Evolutionary conservation across 2,329 filamentous ascomycete species (phyloP).

Genomic region (Xylaria sp.): DNA sequence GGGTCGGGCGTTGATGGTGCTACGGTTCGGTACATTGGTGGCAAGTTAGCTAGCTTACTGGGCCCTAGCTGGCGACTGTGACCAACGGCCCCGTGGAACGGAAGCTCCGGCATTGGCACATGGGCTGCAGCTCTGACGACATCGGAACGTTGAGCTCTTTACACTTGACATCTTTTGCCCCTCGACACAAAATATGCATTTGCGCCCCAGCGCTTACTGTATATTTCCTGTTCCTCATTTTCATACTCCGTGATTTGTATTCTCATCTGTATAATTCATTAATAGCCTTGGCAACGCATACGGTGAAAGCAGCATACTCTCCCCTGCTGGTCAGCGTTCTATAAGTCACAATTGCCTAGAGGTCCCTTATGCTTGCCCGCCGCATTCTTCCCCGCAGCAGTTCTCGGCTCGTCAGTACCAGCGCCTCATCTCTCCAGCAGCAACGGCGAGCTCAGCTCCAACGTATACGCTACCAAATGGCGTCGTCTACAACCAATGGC

Average conservation of each 20-base stretch:
- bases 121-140: conserved; percentile 31
- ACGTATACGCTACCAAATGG: conserved; percentile 44
- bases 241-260: neutral
- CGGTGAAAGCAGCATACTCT: conserved; percentile 12
- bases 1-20: neutral
- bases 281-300: neutral
- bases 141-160: conserved; percentile 4
- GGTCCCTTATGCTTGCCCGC: conserved; percentile 52
- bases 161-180: neutral
- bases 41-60: neutral
- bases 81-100: neutral
- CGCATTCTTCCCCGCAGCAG: conserved; percentile 49
- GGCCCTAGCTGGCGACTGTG: neutral
- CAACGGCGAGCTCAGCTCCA: conserved; percentile 44
- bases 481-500: conserved; percentile 44
- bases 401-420: conserved; percentile 23
- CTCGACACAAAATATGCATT: neutral
- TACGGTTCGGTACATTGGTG: neutral
- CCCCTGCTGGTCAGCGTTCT: conserved; percentile 18
- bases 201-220: neutral
- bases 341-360: conserved; percentile 43
- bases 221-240: neutral
- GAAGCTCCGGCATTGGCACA: neutral
- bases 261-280: conserved; percentile 5
- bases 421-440: conserved; percentile 37